Percentiles rank a stretch among this genome's conserved stretches.
phyloP scores from a whole-genome alignment of 2,329 filamentous ascomycete species.

The Ceratocystis albifundus region DNA sequence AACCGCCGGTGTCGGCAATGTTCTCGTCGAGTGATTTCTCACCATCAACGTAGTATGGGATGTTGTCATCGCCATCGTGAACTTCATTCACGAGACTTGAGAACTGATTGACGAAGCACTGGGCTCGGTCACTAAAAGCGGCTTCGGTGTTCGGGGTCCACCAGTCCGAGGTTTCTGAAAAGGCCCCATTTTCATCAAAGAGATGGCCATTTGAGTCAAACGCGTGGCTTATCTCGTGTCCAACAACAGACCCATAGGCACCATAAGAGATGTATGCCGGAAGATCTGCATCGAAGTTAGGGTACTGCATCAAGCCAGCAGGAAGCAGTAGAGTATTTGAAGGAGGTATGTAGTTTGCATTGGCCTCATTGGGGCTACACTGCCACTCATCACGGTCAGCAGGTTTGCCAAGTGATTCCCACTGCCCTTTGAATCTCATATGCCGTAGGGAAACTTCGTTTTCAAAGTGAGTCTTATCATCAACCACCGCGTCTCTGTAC shows the following conservation, averaged over 20 bases:
- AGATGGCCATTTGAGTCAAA: constrained; percentile 56
- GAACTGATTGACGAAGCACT: constrained; percentile 59
- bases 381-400: constrained; percentile 49
- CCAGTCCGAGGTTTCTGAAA: constrained; percentile 48
- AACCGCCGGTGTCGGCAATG: constrained; percentile 58
- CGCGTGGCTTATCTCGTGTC: constrained; percentile 59
- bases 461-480: constrained; percentile 41
- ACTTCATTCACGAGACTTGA: constrained; percentile 23
- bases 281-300: constrained; percentile 50
- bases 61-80: not conserved
- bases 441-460: constrained; percentile 44
- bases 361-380: constrained; percentile 50
- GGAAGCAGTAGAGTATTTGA: constrained; percentile 60
- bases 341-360: constrained; percentile 53
- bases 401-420: constrained; percentile 48
- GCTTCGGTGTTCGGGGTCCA: constrained; percentile 50
- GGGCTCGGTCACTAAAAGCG: constrained; percentile 46
- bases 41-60: constrained; percentile 52
- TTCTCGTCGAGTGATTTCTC: constrained; percentile 55
- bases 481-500: constrained; percentile 44
- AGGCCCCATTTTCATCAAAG: constrained; percentile 47
- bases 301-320: constrained; percentile 58
- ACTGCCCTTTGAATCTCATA: constrained; percentile 40
- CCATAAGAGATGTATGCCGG: constrained; percentile 57
- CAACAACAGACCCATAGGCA: constrained; percentile 55